Base-by-base conservation (phyloP, 2,329 filamentous ascomycete species). In the Cladosporium sp. region DNA sequence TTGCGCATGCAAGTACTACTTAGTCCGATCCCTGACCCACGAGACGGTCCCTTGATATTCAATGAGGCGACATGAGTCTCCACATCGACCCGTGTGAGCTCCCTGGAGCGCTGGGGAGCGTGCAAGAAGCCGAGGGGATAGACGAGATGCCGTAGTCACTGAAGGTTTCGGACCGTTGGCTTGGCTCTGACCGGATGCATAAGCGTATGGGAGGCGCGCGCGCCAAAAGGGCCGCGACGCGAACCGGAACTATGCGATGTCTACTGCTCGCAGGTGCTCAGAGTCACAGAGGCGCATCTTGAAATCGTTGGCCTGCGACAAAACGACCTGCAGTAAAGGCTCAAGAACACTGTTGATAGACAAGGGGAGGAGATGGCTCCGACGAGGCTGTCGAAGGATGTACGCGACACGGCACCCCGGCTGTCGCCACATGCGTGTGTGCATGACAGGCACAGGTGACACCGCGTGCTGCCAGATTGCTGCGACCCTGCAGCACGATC, bases 371-470 rank as follows among this genome's bases (percentile, higher is more conserved):
- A 55, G 3, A 17, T 36, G 17, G n/a, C 25, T 55, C 39, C 51
- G 51, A 15, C 22, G 7, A 34, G 28, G 17, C 28, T 45, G n/a
- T 30, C 51, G 19, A 45, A 25, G 39, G 36, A 36, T 34, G 47
- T 2, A 37, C 51, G 22, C 39, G 28, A 37, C 22, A 45, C 25
- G 20, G 2, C 4, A 17, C 38, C 51, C 51, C 43, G 25, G 38
- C 40, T 20, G 15, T 56, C 34, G 20, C 54, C 20, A 56, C 34
- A 56, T 11, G 52, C 52, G 43, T 40, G 43, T 19, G 42, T 56
- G 54, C 54, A 56, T 56, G 54, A 56, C 54, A 49, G 42, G 54
- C 42, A 56, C 54, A 49, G 54, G 30, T 56, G 54, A 49, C 54
- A 56, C 54, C 30, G 38, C 51, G 38, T 43, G 42, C 54, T 56